Evolutionary conservation across 2,329 filamentous ascomycete species (phyloP).

Genomic region (Nemania diffusa): DNA sequence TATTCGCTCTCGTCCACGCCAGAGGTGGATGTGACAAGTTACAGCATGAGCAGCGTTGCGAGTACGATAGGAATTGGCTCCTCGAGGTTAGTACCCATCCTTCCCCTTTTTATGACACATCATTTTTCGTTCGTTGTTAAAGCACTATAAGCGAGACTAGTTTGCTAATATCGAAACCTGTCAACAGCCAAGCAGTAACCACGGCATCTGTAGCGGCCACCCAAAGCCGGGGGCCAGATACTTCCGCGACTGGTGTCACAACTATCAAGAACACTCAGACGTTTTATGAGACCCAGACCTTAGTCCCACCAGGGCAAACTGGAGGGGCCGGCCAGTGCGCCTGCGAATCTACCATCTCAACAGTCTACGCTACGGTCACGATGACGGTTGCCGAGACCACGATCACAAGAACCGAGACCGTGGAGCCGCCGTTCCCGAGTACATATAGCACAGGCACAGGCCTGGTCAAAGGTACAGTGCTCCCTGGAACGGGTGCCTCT

Average conservation of each 20-base stretch:
- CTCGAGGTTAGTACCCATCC: constrained; percentile 41
- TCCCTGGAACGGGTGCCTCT: constrained; percentile 24
- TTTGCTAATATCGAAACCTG: constrained; percentile 34
- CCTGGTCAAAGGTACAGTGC: constrained; percentile 12
- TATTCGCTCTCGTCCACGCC: constrained; percentile 1
- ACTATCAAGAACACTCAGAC: constrained; percentile 36
- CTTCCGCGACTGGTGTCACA: constrained; percentile 25
- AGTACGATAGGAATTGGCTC: constrained; percentile 39
- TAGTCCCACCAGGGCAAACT: neutral
- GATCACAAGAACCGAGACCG: constrained; percentile 40
- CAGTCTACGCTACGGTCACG: constrained; percentile 44
- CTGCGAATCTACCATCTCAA: constrained; percentile 42
- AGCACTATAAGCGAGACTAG: neutral
- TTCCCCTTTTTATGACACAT: neutral
- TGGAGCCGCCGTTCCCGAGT: constrained; percentile 45
- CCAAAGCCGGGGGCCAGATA: neutral
- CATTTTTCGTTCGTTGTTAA: neutral
- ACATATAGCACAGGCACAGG: constrained; percentile 38
- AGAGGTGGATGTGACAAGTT: constrained; percentile 43
- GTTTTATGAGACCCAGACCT: constrained; percentile 14
- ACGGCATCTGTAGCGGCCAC: constrained; percentile 11
- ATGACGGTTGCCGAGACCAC: constrained; percentile 36
- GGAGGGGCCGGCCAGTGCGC: constrained; percentile 24
- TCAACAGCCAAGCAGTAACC: neutral
- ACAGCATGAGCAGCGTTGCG: constrained; percentile 41